Base-by-base conservation (phyloP, 306 rosid species). In the Chamaecrista fasciculata region DNA sequence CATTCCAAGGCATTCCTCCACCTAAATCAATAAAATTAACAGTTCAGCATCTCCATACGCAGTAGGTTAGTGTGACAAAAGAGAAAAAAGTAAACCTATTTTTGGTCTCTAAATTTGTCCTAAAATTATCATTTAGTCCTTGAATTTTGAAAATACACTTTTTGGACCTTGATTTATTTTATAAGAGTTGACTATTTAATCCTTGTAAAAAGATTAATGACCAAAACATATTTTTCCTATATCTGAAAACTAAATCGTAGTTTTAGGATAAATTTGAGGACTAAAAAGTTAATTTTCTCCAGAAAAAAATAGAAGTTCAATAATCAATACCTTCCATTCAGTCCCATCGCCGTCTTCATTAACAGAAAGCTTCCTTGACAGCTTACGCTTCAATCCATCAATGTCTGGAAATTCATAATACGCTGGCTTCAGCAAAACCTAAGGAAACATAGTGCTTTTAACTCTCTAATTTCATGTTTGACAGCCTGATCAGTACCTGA, bases 271-370 rank as follows among this genome's bases (percentile, higher is more conserved):
- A n/a, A n/a, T n/a, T n/a, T n/a, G n/a, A n/a, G n/a, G n/a, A n/a
- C n/a, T n/a, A n/a, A n/a, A n/a, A n/a, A n/a, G n/a, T n/a, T n/a
- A n/a, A n/a, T n/a, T n/a, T n/a, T n/a, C n/a, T n/a, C n/a, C n/a
- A n/a, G n/a, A 48, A n/a, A 16, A 69, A 6, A 15, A 8, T 21
- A 26, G 29, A 26, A 48, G 60, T 66, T 47, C n/a, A 4, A 19
- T 80, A 93, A 61, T 47, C n/a, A 4, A 19, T 80, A 93, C 98
- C 98, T 93, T 94, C 98, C 98, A 93, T 56, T 83, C 87, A 63
- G 79, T 74, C 51, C 74, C 95, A 73, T 71, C 86, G 12, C 76
- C 80, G 58, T 71, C 69, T 77, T 75, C 90, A 75, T 76, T 57
- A 24, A 58, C 44, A 63, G 87, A 84, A 42, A 93, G 97, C 78